These are phyloP conservation scores for Nothophaeocryptopus gaeumannii DNA, from an alignment of 2,329 filamentous ascomycete species.

Conservation along the genomic window DNA sequence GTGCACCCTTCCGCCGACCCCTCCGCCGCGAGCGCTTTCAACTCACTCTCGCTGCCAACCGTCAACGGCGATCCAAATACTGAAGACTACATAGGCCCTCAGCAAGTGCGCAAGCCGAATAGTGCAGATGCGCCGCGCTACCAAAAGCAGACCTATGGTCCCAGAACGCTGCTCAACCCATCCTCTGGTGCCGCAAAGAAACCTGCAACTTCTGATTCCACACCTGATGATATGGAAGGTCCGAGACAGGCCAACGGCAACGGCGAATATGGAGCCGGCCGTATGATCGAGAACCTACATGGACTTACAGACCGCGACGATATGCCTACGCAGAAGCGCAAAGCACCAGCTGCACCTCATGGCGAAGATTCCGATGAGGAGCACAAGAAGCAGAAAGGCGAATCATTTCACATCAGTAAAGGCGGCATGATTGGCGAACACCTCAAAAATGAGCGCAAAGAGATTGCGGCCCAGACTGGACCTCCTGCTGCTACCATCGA, in stretches of 20 bases:
- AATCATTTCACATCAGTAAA: slow-evolving; percentile 49
- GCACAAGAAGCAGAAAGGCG: slow-evolving; percentile 44
- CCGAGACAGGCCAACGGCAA: not conserved
- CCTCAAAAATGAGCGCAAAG: slow-evolving; percentile 58
- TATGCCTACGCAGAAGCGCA: slow-evolving; percentile 63
- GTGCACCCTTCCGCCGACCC: not conserved
- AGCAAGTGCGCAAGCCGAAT: slow-evolving; percentile 29
- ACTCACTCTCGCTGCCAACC: slow-evolving; percentile 11
- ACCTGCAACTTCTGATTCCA: not conserved
- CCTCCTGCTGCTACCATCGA: slow-evolving; percentile 36
- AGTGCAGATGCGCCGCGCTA: slow-evolving; percentile 8
- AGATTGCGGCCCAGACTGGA: slow-evolving; percentile 38
- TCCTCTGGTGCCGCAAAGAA: slow-evolving; percentile 15
- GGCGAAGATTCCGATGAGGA: slow-evolving; percentile 36
- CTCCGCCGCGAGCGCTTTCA: slow-evolving; percentile 9
- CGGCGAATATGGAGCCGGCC: slow-evolving; percentile 46
- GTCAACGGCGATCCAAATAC: slow-evolving; percentile 11
- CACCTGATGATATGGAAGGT: slow-evolving; percentile 4
- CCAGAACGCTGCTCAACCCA: slow-evolving; percentile 25
- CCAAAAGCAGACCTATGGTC: slow-evolving; percentile 15
- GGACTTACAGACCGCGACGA: slow-evolving; percentile 65
- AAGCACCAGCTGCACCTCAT: slow-evolving; percentile 39
- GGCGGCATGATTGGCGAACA: slow-evolving; percentile 62
- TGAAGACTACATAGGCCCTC: slow-evolving; percentile 27
- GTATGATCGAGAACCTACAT: slow-evolving; percentile 73